Evolutionary conservation across 2,329 filamentous ascomycete species (phyloP).

Genomic region (Colletotrichum lindemuthianum): DNA sequence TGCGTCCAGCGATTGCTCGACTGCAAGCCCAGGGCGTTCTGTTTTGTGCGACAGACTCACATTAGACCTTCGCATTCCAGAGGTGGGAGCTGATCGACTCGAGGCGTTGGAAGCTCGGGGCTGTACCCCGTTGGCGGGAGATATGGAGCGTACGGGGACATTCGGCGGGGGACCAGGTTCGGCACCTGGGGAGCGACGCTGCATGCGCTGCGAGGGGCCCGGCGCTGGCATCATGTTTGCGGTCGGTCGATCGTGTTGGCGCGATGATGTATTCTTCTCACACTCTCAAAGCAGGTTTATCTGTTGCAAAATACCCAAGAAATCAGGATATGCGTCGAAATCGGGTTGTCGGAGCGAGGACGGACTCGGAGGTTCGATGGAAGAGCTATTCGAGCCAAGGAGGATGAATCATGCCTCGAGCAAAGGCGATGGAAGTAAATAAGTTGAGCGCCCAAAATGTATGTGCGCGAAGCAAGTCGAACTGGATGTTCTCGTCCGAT

Average conservation of each 20-base stretch:
- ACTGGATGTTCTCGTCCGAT: slow-evolving; percentile 5
- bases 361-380: background rate
- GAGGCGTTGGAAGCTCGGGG: slow-evolving; percentile 74
- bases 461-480: slow-evolving; percentile 13
- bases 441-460: background rate
- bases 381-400: slow-evolving; percentile 12
- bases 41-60: slow-evolving; percentile 56
- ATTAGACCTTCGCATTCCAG: slow-evolving; percentile 62
- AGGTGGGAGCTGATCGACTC: slow-evolving; percentile 62
- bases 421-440: background rate
- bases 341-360: background rate
- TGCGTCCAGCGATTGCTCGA: background rate
- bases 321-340: background rate
- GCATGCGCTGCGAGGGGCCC: slow-evolving; percentile 63
- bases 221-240: slow-evolving; percentile 60
- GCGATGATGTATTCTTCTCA: slow-evolving; percentile 6
- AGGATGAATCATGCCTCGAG: slow-evolving; percentile 11
- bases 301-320: slow-evolving; percentile 15
- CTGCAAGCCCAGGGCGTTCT: too few relatives aligned
- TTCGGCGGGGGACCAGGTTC: slow-evolving; percentile 68
- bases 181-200: slow-evolving; percentile 71
- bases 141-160: slow-evolving; percentile 67
- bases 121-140: slow-evolving; percentile 66
- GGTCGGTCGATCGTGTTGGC: background rate
- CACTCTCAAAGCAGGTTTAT: slow-evolving; percentile 21